Conservation (phyloP, 257 asterid species). For the Solanum raphanifolium region DNA sequence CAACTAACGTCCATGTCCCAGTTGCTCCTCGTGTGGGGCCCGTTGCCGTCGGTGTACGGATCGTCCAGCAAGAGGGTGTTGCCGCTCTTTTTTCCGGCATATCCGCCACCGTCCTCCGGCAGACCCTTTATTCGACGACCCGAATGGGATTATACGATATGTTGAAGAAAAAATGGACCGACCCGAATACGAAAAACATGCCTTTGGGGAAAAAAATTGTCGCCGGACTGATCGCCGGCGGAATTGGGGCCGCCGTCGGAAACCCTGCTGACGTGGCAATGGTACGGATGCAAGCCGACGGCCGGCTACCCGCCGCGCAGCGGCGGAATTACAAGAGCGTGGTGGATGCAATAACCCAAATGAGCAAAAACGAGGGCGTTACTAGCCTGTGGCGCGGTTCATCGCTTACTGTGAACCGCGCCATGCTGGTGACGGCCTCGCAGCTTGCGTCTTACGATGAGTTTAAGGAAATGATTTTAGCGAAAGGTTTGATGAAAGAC, state of each 20-base stretch:
- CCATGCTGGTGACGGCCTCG: conserved; percentile 83
- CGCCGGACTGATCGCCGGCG: conserved; percentile 82
- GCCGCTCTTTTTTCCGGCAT: conserved; percentile 78
- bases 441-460: conserved; percentile 88
- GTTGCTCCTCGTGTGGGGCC: conserved; percentile 45
- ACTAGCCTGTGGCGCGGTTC: conserved; percentile 93
- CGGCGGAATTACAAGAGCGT: conserved; percentile 83
- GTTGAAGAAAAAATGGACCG: conserved; percentile 61
- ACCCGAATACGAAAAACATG: conserved; percentile 42
- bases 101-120: conserved; percentile 92
- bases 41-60: conserved; percentile 46
- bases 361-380: conserved; percentile 59
- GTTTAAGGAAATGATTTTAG: conserved; percentile 53
- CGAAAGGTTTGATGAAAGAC: conserved; percentile 44
- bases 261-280: conserved; percentile 91
- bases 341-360: conserved; percentile 67
- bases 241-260: conserved; percentile 79
- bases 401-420: conserved; percentile 77
- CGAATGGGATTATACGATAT: conserved; percentile 84
- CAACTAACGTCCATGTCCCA: conserved; percentile 14
- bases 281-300: conserved; percentile 98
- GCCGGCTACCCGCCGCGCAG: conserved; percentile 59
- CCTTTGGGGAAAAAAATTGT: conserved; percentile 45
- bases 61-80: conserved; percentile 59
- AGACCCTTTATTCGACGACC: conserved; percentile 78